phyloP scores from a whole-genome alignment of 2,329 filamentous ascomycete species.

The Ascosphaera apis region DNA sequence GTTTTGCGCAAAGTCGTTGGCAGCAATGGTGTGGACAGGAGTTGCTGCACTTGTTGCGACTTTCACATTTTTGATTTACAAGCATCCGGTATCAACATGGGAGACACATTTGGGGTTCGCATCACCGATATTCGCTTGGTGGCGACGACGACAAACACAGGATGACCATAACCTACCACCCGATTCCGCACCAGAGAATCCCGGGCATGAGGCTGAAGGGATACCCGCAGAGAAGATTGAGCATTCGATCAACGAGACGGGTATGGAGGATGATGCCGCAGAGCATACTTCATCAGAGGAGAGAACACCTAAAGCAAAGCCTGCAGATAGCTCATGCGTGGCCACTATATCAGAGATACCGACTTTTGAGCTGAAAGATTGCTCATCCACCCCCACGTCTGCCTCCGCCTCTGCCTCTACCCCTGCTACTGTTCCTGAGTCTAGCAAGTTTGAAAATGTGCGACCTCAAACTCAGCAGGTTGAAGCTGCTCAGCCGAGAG shows the following conservation, averaged over 20 bases:
- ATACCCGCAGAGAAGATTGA: no score
- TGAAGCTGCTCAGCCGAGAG: slow-evolving; percentile 8
- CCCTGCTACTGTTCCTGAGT: slow-evolving; percentile 3
- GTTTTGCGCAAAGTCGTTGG: no score
- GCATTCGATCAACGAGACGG: no score
- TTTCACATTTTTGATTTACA: slow-evolving; percentile 18
- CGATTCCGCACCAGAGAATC: background rate
- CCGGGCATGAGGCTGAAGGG: background rate
- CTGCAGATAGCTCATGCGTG: slow-evolving; percentile 6
- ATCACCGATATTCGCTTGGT: slow-evolving; percentile 4
- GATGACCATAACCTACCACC: slow-evolving; percentile 3
- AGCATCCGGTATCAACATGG: slow-evolving; percentile 16
- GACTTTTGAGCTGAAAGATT: slow-evolving; percentile 11
- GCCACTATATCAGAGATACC: slow-evolving; percentile 10
- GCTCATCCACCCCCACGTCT: slow-evolving; percentile 3
- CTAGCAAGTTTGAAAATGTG: slow-evolving; percentile 2
- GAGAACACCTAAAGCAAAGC: slow-evolving; percentile 16
- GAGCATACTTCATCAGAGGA: slow-evolving; percentile 4
- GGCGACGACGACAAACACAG: slow-evolving; percentile 2
- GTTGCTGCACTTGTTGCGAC: slow-evolving; percentile 18
- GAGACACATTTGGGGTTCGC: slow-evolving; percentile 5
- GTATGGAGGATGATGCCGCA: background rate
- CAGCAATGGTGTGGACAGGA: slow-evolving; percentile 20
- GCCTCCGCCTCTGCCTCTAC: no score
- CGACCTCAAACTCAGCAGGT: slow-evolving; percentile 7